Evolutionary conservation across 2,329 filamentous ascomycete species (phyloP), one percentile per base, ranked within the genome.

Genomic region (Fusarium sulawesiense): DNA sequence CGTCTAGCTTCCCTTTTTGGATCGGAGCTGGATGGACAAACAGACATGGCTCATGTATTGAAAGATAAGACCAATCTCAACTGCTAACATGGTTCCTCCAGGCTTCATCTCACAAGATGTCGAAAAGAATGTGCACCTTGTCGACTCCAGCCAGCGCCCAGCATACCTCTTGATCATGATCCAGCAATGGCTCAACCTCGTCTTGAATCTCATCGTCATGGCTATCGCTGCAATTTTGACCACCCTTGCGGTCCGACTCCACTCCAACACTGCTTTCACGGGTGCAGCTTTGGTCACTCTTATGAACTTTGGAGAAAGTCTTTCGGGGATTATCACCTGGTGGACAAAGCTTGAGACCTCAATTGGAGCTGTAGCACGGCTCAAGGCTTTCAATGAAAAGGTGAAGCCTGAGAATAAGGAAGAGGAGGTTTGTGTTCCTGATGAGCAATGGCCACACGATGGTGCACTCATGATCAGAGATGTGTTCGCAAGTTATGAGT

Each of bases 101-200:
- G 57, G 57, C 0, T 60, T 48, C 8, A 30, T 60, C 7, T 4
- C 40, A 0, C 32, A 56, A 1, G 65, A 67, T 20, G 77, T 83
- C 16, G 72, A 79, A 7, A 79, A 79, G 53, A 89, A 86, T 63
- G 76, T 82, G 18, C 55, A 66, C 2, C 80, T 89, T 0, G 76
- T 90, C 4, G 83, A 89, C 69, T 78, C 76, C 4, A 88, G 86
- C 0, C 88, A 90, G 62, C 77, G 83, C 6, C 88, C 88, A 1
- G 85, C 84, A 7, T 90, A 90, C 71, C 81, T 89, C 2, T 80
- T 90, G 2, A 83, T 81, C 51, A 84, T 85, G 71, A 83, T 89
- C 34, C 88, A 90, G 73, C 82, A 84, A 41, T 90, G 88, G 87
- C 80, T 90, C 2, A 81, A 75, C 0, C 78, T 89, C 3, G 81